Conservation (phyloP, 805 yeast species). For the Teunomyces panamensis region DNA sequence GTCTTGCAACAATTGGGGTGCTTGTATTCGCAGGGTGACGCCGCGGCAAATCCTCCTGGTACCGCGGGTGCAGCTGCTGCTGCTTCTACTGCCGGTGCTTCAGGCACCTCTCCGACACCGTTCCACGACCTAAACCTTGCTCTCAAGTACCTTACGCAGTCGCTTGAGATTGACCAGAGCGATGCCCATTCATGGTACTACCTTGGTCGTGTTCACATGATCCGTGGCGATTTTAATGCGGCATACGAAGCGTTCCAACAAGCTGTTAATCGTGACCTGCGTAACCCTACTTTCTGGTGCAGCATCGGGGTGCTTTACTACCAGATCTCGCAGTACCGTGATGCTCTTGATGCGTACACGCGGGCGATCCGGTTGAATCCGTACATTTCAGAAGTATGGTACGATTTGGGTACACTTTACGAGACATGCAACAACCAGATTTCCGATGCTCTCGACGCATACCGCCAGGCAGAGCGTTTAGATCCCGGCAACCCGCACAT, state of each 20-base stretch:
- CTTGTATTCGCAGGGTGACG: conserved; percentile 69
- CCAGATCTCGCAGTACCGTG: conserved; percentile 93
- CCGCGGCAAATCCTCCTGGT: conserved; percentile 21
- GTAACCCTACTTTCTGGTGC: conserved; percentile 98
- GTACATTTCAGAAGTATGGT: conserved; percentile 96
- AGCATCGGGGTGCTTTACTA: conserved; percentile 93
- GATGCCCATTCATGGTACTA: conserved; percentile 99
- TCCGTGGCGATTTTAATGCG: conserved; percentile 88
- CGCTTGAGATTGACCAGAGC: conserved; percentile 81
- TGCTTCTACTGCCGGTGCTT: conserved; percentile 6
- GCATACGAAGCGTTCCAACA: conserved; percentile 99
- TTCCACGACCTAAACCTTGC: conserved; percentile 85
- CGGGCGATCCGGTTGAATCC: conserved; percentile 95
- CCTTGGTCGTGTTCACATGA: conserved; percentile 95
- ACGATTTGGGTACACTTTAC: conserved; percentile 93
- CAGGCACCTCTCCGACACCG: conserved; percentile 19
- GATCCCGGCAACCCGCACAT: conserved; percentile 95
- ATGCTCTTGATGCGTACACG: conserved; percentile 96
- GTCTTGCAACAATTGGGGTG: conserved; percentile 96
- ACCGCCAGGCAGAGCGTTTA: conserved; percentile 90
- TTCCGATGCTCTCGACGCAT: conserved; percentile 93
- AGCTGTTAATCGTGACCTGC: conserved; percentile 93
- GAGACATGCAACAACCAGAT: conserved; percentile 97
- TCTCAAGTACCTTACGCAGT: conserved; percentile 74
- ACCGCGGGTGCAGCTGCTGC: not conserved